Evolutionary conservation across 495 filamentous ascomycete species (phyloP).

Genomic region (Talaromyces trachyspermus): DNA sequence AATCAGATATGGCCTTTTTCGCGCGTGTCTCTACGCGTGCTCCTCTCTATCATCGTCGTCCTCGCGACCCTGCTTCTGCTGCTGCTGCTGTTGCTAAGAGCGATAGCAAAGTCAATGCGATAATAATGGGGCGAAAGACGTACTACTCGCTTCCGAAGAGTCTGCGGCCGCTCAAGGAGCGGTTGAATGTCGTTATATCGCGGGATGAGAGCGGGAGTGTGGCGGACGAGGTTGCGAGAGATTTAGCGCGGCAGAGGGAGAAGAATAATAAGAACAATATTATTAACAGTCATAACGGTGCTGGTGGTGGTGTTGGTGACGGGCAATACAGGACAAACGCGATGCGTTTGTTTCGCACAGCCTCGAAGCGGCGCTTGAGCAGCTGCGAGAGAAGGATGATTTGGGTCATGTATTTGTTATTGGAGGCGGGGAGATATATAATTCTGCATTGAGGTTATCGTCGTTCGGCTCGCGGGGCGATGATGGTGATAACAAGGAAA

Average conservation of each 20-base stretch:
- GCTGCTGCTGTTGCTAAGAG: constrained; percentile 14
- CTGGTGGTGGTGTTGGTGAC: constrained; percentile 11
- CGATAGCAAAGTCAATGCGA: constrained; percentile 49
- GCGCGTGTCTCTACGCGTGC: constrained; percentile 76
- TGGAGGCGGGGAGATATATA: constrained; percentile 83
- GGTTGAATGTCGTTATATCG: constrained; percentile 73
- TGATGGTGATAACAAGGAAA: too few relatives aligned
- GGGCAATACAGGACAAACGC: constrained; percentile 2
- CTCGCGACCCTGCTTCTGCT: too few relatives aligned
- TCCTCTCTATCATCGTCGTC: too few relatives aligned
- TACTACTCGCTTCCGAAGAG: constrained; percentile 75
- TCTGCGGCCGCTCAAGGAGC: constrained; percentile 70
- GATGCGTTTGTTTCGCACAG: constrained; percentile 32
- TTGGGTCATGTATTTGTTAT: constrained; percentile 68
- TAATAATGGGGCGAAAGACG: constrained; percentile 96
- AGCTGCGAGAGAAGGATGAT: constrained; percentile 18
- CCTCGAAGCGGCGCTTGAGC: constrained; percentile 51
- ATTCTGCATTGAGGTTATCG: constrained; percentile 47
- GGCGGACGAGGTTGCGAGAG: constrained; percentile 16
- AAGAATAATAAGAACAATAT: constrained; percentile 10
- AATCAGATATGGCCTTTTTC: constrained; percentile 89
- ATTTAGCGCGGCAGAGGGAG: constrained; percentile 16
- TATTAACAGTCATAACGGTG: constrained; percentile 9
- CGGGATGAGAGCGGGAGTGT: constrained; percentile 31
- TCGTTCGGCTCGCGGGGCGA: neutral